Conservation (phyloP, 169 alveolate species). For the Perkinsus olseni region DNA sequence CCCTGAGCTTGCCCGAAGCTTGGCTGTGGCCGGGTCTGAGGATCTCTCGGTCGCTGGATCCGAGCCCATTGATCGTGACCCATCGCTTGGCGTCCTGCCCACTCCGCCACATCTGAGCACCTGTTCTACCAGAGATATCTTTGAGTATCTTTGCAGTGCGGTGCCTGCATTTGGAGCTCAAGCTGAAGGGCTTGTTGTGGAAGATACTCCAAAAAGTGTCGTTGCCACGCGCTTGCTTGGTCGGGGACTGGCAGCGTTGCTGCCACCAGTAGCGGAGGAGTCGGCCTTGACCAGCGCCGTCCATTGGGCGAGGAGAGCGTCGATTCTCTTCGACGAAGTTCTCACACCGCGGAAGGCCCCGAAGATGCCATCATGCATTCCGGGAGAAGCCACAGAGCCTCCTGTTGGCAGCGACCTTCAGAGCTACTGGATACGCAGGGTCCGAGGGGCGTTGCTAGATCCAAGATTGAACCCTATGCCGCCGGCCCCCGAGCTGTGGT, state of each 20-base stretch:
- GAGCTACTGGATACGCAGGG: not conserved
- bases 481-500: not conserved
- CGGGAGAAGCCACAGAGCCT: not conserved
- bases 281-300: not conserved
- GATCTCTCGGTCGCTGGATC: not conserved
- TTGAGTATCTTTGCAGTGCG: not conserved
- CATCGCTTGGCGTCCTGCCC: not conserved
- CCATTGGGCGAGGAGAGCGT: not conserved
- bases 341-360: not conserved
- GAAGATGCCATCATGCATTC: not conserved
- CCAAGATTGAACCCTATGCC: not conserved
- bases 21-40: not conserved
- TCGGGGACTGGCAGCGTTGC: not conserved
- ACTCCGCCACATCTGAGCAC: not conserved
- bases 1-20: not conserved
- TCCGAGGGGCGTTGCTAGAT: not conserved
- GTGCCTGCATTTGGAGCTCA: not conserved
- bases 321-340: not conserved
- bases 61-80: not conserved
- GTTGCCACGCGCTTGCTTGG: not conserved
- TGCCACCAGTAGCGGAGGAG: not conserved
- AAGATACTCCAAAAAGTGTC: not conserved
- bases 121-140: not conserved
- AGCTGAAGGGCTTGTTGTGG: not conserved
- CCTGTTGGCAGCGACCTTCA: not conserved